Base-by-base conservation (phyloP, 495 filamentous ascomycete species). In the Hamigera avellanea region DNA sequence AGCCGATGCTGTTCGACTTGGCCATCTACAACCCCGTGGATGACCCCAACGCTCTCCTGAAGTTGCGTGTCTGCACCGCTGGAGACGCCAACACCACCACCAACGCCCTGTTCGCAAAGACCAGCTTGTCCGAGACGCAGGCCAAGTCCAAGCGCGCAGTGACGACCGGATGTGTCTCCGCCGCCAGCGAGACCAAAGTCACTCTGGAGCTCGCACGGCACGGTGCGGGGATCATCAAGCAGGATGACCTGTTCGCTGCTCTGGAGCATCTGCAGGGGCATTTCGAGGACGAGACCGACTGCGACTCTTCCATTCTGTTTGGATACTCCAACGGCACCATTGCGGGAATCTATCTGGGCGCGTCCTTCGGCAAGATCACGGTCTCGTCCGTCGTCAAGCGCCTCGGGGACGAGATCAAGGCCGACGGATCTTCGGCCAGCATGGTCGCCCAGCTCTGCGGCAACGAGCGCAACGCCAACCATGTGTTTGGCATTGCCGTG, bases 1-100 rank as follows among this genome's bases (percentile, higher is more conserved):
- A 49, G 28, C 17, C 45, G 18, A 32, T 52, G 10, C 42, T 52
- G 19, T 43, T 52, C 13, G 39, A 46, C 28, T 48, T 52, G 10
- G 35, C 37, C 14, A 38, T 52, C 21, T 33, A 40, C 39, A 52
- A 29, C 18, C 38, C 45, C 0, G 41, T 49, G n/a, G 38, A 52
- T 12, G 26, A 28, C 18, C 23, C 47, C 2, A 13, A 37, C 6
- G 39, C 38, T 1, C 28, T 18, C 12, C 26, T 39, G n/a, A 49
- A 32, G 29, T 8, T 52, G 7, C 33, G 35, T 15, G 39, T 35
- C 15, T 49, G 48, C 29, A 45, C 45, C 14, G 15, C 33, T 42
- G 41, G 41, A n/a, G 5, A 8, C 15, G 32, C 28, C 10, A 34
- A 30, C 15, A 14, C 28, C 26, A 27, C 35, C 17, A 26, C 27